Conservation (phyloP, 768 basidiomycete species). For the Steccherinum ochraceum region DNA sequence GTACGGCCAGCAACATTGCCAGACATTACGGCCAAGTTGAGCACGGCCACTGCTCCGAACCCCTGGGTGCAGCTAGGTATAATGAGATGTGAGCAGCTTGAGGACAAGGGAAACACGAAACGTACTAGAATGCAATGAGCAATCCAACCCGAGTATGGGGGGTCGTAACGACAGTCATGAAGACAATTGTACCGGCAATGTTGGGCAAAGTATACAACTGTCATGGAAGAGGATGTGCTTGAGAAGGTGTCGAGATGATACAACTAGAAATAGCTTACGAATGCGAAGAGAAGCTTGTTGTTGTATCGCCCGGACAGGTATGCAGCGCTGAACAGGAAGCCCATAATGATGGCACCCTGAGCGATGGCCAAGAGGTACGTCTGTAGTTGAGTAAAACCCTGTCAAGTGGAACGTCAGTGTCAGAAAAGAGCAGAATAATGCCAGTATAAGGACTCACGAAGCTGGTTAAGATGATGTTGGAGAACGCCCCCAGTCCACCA, state of each 20-base stretch:
- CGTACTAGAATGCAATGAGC: conserved; percentile 43
- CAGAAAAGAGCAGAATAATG: no score
- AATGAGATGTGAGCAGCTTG: no score
- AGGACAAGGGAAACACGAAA: conserved; percentile 8
- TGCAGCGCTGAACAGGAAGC: conserved; percentile 36
- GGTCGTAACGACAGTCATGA: conserved; percentile 39
- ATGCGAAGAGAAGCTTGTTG: conserved; percentile 40
- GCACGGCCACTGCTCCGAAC: conserved; percentile 39
- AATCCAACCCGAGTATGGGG: conserved; percentile 38
- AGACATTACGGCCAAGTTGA: conserved; percentile 41
- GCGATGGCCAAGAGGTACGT: conserved; percentile 32
- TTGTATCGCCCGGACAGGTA: conserved; percentile 35
- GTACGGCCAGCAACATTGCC: conserved; percentile 42
- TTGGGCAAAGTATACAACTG: conserved; percentile 42
- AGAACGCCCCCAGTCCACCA: conserved; percentile 43
- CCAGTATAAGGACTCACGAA: conserved; percentile 26
- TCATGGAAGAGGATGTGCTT: no score
- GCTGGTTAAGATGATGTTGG: conserved; percentile 45
- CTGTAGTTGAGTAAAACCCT: conserved; percentile 43
- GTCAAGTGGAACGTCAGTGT: neutral
- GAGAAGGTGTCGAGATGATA: no score
- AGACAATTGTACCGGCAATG: conserved; percentile 43
- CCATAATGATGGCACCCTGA: conserved; percentile 32
- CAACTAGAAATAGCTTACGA: conserved; percentile 22
- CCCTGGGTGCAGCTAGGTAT: conserved; percentile 41